Percentiles rank a stretch among this genome's conserved stretches.
Evolutionary conservation across 441 rosid species (phyloP).

Genomic region (Eutrema salsugineum): DNA sequence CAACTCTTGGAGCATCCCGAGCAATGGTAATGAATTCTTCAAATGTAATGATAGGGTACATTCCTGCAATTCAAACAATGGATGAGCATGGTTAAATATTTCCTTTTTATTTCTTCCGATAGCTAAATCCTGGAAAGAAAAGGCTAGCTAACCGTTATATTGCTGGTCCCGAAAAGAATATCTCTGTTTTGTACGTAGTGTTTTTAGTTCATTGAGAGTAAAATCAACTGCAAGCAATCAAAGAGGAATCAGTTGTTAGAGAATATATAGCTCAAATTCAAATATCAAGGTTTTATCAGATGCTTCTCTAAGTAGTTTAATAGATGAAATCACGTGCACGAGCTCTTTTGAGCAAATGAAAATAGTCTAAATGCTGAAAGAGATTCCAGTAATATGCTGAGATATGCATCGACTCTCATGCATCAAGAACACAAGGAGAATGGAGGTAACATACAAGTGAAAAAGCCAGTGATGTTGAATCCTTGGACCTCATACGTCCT

Average conservation of each 20-base stretch:
- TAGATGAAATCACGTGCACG: background rate
- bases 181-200: conserved; percentile 69
- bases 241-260: background rate
- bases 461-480: conserved; percentile 66
- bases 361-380: background rate
- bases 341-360: background rate
- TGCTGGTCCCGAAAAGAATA: conserved; percentile 72
- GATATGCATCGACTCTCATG: background rate
- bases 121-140: background rate
- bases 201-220: conserved; percentile 73
- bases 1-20: conserved; percentile 82
- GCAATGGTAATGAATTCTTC: conserved; percentile 89
- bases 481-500: conserved; percentile 86
- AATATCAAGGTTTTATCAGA: background rate
- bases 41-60: conserved; percentile 75
- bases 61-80: conserved; percentile 51
- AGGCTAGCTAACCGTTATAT: conserved; percentile 54
- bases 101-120: background rate
- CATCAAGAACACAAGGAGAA: background rate
- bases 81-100: background rate
- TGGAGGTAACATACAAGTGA: conserved; percentile 45
- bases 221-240: conserved; percentile 69
- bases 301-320: background rate
- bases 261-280: background rate
- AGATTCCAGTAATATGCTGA: background rate